phyloP scores from a whole-genome alignment of 116 monocot genomes.

The Cymodocea nodosa region DNA sequence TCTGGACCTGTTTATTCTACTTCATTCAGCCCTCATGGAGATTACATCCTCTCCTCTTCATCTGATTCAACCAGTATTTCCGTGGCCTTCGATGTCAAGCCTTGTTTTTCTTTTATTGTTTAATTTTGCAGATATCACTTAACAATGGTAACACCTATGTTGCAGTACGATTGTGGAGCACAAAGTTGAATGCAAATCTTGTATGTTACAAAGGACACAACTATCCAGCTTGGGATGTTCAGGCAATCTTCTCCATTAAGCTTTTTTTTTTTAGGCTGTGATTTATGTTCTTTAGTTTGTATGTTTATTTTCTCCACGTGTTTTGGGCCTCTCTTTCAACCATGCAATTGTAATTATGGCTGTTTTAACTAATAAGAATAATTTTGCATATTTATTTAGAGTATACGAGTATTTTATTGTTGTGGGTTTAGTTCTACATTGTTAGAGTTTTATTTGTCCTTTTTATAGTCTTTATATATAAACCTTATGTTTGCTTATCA shows the following conservation, averaged over 20 bases:
- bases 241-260: constrained; percentile 26
- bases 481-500: too few relatives aligned
- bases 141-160: constrained; percentile 4
- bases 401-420: too few relatives aligned
- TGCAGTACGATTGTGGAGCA: constrained; percentile 94
- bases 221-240: constrained; percentile 97
- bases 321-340: background rate
- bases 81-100: background rate
- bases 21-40: constrained; percentile 77
- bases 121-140: background rate
- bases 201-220: constrained; percentile 97
- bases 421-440: too few relatives aligned
- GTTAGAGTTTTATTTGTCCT: too few relatives aligned
- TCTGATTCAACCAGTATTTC: constrained; percentile 81
- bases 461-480: too few relatives aligned
- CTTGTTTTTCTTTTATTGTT: background rate
- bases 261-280: background rate
- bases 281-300: background rate
- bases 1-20: constrained; percentile 89
- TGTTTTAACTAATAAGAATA: too few relatives aligned
- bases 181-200: constrained; percentile 83
- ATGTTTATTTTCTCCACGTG: background rate
- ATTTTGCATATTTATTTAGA: too few relatives aligned
- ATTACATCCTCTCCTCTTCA: constrained; percentile 91
- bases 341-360: too few relatives aligned